phyloP scores from a whole-genome alignment of 345 rosid genomes.

The Pugionium cornutum region DNA sequence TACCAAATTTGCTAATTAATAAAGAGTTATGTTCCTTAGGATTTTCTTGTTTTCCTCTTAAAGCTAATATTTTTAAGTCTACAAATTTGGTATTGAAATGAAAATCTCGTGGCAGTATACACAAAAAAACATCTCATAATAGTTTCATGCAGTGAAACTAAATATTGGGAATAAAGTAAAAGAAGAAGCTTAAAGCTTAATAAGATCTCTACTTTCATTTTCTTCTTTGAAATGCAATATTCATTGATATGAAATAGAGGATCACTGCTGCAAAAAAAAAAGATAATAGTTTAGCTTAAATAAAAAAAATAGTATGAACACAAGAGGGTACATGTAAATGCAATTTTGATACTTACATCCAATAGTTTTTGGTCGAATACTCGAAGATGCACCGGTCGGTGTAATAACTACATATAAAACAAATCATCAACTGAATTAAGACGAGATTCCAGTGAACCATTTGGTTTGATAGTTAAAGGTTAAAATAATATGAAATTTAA shows the following conservation, averaged over 20 bases:
- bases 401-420: conserved; percentile 15
- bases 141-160: background rate
- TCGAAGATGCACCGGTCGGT: conserved; percentile 21
- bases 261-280: conserved; percentile 26
- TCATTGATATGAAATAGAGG: conserved; percentile 20
- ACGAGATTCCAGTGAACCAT: background rate
- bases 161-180: background rate
- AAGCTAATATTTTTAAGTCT: background rate
- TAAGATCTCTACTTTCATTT: background rate
- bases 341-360: conserved; percentile 31
- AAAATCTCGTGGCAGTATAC: conserved; percentile 7
- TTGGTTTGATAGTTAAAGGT: background rate
- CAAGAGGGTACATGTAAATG: background rate
- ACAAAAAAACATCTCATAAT: background rate
- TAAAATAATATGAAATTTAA: too few relatives aligned
- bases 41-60: background rate
- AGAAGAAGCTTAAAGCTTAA: background rate
- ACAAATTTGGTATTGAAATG: conserved; percentile 6
- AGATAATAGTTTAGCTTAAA: background rate
- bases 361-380: conserved; percentile 11
- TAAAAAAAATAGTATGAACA: background rate
- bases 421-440: background rate
- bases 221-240: conserved; percentile 5
- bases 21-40: background rate
- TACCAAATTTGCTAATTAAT: too few relatives aligned